Conservation (phyloP, 2,329 filamentous ascomycete genomes). For the Claviceps maximensis region DNA sequence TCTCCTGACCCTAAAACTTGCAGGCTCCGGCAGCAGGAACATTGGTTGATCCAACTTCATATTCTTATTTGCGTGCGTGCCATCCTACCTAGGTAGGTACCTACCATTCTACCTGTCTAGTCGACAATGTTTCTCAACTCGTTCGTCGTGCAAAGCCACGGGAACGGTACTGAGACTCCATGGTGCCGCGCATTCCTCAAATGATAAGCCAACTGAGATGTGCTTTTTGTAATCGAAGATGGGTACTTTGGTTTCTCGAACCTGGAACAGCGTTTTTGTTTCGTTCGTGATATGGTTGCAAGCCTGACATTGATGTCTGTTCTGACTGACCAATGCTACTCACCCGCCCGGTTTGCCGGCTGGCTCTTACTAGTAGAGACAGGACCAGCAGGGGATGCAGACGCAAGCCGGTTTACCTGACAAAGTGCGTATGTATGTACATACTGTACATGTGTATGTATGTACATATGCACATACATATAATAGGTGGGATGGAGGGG, state of each 20-base stretch:
- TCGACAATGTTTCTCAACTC: background rate
- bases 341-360: background rate
- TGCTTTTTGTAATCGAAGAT: background rate
- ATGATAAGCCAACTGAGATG: background rate
- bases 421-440: no score
- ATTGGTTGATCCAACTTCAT: background rate
- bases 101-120: no score
- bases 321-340: background rate
- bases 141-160: background rate
- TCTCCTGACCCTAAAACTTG: no score
- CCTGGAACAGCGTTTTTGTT: background rate
- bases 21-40: background rate
- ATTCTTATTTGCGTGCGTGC: no score
- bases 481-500: no score
- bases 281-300: background rate
- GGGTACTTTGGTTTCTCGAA: background rate
- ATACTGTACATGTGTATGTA: no score
- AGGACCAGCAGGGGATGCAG: background rate
- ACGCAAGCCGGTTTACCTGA: background rate
- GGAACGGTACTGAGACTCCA: background rate
- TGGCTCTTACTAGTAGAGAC: background rate
- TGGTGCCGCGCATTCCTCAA: background rate
- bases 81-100: no score
- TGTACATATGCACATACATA: no score
- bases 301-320: background rate